Percentiles rank a stretch among this genome's conserved stretches.
phyloP scores from a whole-genome alignment of 1,284 basidiomycete species.

The Omphalotus olearius region DNA sequence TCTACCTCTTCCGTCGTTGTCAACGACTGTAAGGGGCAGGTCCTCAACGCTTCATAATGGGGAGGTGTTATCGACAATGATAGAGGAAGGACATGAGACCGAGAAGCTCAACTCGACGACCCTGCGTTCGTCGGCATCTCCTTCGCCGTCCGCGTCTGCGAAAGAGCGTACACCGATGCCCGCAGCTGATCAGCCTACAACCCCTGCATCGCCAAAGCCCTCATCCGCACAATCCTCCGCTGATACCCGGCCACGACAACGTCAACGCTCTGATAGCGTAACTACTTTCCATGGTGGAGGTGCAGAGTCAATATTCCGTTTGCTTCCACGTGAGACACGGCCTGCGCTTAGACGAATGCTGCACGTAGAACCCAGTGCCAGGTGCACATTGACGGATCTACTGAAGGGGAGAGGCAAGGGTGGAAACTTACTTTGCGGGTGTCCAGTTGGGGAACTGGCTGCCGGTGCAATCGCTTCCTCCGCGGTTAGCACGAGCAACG shows the following conservation, averaged over 20 bases:
- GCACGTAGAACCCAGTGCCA: slow-evolving; percentile 81
- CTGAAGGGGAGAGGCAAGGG: slow-evolving; percentile 78
- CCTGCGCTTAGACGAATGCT: slow-evolving; percentile 92
- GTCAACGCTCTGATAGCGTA: slow-evolving; percentile 58
- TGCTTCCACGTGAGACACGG: slow-evolving; percentile 90
- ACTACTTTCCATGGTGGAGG: slow-evolving; percentile 82
- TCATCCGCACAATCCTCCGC: slow-evolving; percentile 17
- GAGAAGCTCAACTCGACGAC: background rate
- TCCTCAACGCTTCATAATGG: slow-evolving; percentile 2
- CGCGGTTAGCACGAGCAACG: background rate
- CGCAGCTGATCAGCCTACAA: slow-evolving; percentile 13
- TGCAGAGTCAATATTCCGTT: slow-evolving; percentile 97
- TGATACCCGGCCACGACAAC: slow-evolving; percentile 22
- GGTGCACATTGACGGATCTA: slow-evolving; percentile 93
- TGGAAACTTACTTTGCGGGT: slow-evolving; percentile 78
- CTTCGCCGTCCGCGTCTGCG: background rate
- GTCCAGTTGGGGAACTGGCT: slow-evolving; percentile 28
- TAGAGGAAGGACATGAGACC: background rate
- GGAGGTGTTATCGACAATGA: background rate
- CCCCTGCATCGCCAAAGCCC: slow-evolving; percentile 18
- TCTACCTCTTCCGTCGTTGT: slow-evolving; percentile 2
- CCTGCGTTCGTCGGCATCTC: background rate
- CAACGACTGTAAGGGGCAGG: slow-evolving; percentile 5
- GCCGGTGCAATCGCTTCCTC: slow-evolving; percentile 32
- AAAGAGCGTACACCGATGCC: background rate